Base-by-base conservation (phyloP, 306 rosid genomes). In the Vigna unguiculata region DNA sequence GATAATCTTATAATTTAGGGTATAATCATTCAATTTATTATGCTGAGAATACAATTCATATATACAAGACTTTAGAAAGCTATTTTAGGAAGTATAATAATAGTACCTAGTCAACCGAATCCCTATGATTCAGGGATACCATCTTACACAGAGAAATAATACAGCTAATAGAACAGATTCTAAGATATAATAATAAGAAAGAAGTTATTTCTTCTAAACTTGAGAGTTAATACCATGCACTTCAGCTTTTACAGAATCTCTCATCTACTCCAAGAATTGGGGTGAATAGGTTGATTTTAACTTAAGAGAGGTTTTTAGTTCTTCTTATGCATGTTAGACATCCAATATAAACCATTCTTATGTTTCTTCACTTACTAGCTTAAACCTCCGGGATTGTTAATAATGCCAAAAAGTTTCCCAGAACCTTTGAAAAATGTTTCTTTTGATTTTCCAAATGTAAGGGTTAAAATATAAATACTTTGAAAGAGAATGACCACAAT, bases 371-470 rank as follows among this genome's bases (percentile, higher is more conserved):
- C 24, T 16, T 19, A 64, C 13, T 5, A 10, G 47, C 52, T 57
- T 55, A 32, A 57, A 67, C 59, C 69, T 69, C 68, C 59, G 38
- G 9, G 16, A 30, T 68, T 58, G 30, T 58, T 78, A 40, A 49
- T 55, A 47, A 59, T 47, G 43, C 63, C 53, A 38, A 57, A 53
- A 80, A 74, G 22, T 17, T 63, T 4, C 57, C 16, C 48, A 14
- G 49, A 60, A 80, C 74, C 24, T 69, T 43, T 64, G 71, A 47
- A 60, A 71, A 65, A 59, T 76, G 68, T 60, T 64, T 45, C 24
- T 53, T 54, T 13, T 47, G 34, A 2, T 17, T 69, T 61, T 19
- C 36, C 36, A 49, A 62, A 34, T 47, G 34, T 58, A 80, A 61
- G 3, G 54, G 38, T 62, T 70, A 58, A 17, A 51, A 52, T 22